Evolutionary conservation across 345 rosid genomes (phyloP), one percentile per base, ranked within the genome.

Genomic region (Gynandropsis gynandra): DNA sequence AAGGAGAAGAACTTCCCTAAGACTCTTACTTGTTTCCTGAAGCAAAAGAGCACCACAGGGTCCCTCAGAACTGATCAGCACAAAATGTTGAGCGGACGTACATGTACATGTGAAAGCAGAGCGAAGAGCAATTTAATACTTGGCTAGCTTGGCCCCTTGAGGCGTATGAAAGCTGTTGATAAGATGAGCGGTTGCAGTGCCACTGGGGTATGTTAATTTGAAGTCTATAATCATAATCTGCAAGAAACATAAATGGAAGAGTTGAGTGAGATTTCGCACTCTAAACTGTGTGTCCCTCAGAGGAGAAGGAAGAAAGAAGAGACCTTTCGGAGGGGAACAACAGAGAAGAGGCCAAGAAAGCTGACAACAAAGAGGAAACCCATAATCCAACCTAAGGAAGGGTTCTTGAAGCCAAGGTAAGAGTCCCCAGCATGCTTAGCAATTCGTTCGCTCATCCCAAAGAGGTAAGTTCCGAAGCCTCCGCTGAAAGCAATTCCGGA

Each of bases 121-220:
- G n/a, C n/a, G n/a, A n/a, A n/a, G n/a, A n/a, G n/a, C n/a, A n/a
- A 16, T 7, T 58, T 24, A 2, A 24, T 69, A 82, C 95, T 70
- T 80, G 19, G 95, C 95, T 47, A 80, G 71, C 66, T 74, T 79
- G 43, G 84, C 88, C 40, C 95, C 92, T 58, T 66, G 65, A 19
- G 87, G 73, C 3, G 92, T 86, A 72, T 86, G 95, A 69, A 86
- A 86, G 62, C 95, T 83, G 66, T 86, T 86, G 64, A 86, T 86
- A 31, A 86, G 80, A 54, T 71, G 64, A 16, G 95, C 92, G 35
- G 95, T 86, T 33, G 92, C 95, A 16, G 95, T 80, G 18, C 95
- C 95, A 65, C 92, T 86, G 51, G 92, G 92, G 53, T 86, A 86
- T 13, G 75, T 74, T 65, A 83, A 63, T 51, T 80, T 86, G 72